phyloP scores from a whole-genome alignment of 371 early-diverging fungal genomes.

The Dinochytrium kinnereticum region DNA sequence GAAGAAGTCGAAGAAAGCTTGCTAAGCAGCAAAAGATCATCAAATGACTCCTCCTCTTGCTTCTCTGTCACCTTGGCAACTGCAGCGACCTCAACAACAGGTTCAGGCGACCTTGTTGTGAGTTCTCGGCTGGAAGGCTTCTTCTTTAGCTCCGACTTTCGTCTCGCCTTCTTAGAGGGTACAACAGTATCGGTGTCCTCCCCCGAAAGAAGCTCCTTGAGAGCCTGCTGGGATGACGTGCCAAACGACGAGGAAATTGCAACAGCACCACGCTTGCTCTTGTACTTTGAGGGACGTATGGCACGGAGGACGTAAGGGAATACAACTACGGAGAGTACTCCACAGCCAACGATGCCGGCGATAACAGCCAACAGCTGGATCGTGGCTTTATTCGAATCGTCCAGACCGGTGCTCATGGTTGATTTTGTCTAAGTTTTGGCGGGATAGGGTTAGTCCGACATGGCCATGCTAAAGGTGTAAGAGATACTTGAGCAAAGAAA shows the following conservation, averaged over 20 bases:
- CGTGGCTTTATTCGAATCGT: background rate
- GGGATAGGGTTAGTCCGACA: too few species aligned
- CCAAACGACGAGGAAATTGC: background rate
- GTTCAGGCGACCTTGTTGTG: background rate
- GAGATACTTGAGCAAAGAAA: too few species aligned
- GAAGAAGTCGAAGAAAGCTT: background rate
- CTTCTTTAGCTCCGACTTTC: background rate
- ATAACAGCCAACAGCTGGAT: background rate
- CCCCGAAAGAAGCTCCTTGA: conserved; percentile 2
- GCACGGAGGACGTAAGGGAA: background rate
- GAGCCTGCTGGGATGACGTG: background rate
- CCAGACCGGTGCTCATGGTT: background rate
- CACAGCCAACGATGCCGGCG: conserved; percentile 7
- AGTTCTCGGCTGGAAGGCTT: background rate
- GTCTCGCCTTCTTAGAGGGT: background rate
- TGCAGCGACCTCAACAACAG: background rate
- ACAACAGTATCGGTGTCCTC: conserved; percentile 1
- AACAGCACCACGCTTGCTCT: background rate
- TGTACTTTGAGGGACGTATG: background rate
- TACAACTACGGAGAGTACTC: background rate
- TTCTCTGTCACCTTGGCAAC: background rate
- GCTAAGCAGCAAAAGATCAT: background rate
- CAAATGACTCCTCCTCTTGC: background rate
- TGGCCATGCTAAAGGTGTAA: too few species aligned
- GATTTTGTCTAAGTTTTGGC: too few species aligned